Evolutionary conservation across 2,329 filamentous ascomycete genomes (phyloP).

Genomic region (Calonectria crousiana): DNA sequence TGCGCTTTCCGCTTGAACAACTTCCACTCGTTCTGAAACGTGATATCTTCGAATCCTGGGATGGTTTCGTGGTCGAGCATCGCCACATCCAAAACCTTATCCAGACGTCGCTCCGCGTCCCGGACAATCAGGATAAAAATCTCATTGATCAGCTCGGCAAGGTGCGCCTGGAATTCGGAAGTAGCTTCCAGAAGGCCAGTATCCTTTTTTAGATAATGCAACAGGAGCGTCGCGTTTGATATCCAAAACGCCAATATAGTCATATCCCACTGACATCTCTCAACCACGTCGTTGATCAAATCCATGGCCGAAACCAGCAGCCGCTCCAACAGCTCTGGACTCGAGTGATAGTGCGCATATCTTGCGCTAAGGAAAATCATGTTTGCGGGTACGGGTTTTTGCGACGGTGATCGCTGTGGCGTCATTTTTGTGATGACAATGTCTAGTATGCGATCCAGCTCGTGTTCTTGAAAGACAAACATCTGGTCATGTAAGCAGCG

Average conservation of each 20-base stretch:
- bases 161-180: constrained; percentile 89
- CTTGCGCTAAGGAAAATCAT: constrained; percentile 95
- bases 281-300: constrained; percentile 97
- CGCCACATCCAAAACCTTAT: constrained; percentile 92
- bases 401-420: constrained; percentile 92
- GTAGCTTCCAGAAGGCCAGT: constrained; percentile 83
- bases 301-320: constrained; percentile 90
- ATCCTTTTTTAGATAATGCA: constrained; percentile 98
- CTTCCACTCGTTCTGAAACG: constrained; percentile 99
- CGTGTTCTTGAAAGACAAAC: constrained; percentile 98
- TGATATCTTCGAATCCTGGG: constrained; percentile 94
- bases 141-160: constrained; percentile 95
- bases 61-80: constrained; percentile 99
- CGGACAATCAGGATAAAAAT: constrained; percentile 98
- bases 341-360: constrained; percentile 97
- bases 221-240: constrained; percentile 93
- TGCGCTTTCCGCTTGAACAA: constrained; percentile 93
- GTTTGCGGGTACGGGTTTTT: constrained; percentile 97
- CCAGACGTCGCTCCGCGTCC: constrained; percentile 94
- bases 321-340: constrained; percentile 82
- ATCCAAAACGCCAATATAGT: constrained; percentile 99
- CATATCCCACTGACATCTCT: constrained; percentile 98
- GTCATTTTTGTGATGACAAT: constrained; percentile 99
- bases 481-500: constrained; percentile 97
- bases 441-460: constrained; percentile 91